Evolutionary conservation across 176 grass and related monocot species (phyloP), one percentile per base, ranked within the genome.

Genomic region (Dactylis glomerata): DNA sequence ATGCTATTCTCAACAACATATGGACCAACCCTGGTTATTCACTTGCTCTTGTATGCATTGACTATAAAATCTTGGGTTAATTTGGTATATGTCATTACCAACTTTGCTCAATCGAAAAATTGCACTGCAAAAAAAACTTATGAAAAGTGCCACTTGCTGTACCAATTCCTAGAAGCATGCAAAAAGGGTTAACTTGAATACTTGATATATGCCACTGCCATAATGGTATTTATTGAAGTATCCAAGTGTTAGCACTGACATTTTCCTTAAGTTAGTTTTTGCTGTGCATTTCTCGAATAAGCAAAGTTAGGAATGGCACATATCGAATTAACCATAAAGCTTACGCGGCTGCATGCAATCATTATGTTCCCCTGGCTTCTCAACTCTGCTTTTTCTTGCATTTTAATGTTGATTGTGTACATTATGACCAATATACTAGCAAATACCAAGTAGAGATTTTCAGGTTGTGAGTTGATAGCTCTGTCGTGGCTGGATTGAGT

Each of bases 401-500:
- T 81, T 81, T 81, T 46, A 68, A 58, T 54, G 16, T 31, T 63
- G 57, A 79, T 11, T 63, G 45, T 63, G 24, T n/a, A 20, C 23
- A 37, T 10, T 26, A 63, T 85, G 46, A 68, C 62, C 59, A 49
- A 20, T 45, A 30, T 45, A 80, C 27, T 61, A 27, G 54, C 55
- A 77, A 41, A 58, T 31, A 50, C 59, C 58, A 80, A 49, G 78
- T 49, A 33, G 58, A 66, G 27, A 80, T 47, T 16, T 51, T 81
- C 20, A 66, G 41, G 42, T 51, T 81, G 28, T 81, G 30, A 81
- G 44, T 14, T n/a, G 7, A 36, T 28, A 66, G 8, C 41, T 68
- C 28, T 81, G 1, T 36, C 27, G 19, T 46, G 3, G 69, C 13
- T 28, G 78, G 61, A 80, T 47, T 7, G 0, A 37, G 40, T 81